Conservation (phyloP, 306 rosid genomes). For the Pterocarpus santalinus region DNA sequence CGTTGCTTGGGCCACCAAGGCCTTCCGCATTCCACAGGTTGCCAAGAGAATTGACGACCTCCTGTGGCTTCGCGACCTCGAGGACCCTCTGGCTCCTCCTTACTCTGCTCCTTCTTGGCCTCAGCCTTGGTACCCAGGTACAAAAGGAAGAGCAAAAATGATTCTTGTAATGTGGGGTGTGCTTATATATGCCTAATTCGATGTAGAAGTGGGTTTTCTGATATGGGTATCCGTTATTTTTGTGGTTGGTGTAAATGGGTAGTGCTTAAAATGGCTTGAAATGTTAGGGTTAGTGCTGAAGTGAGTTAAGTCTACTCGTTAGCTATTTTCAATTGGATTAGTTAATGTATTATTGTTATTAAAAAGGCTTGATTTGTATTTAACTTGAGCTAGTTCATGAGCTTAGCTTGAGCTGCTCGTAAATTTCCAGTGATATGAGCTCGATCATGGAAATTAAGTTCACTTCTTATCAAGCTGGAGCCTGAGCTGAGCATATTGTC, state of each 20-base stretch:
- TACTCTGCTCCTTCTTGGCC: slow-evolving; percentile 71
- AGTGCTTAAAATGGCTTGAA: not conserved
- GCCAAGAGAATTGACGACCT: slow-evolving; percentile 68
- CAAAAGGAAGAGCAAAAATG: not conserved
- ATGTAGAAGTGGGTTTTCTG: slow-evolving; percentile 18
- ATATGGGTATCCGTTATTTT: slow-evolving; percentile 21
- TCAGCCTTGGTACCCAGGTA: slow-evolving; percentile 89
- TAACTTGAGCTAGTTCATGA: not conserved
- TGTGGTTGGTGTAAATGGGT: not conserved
- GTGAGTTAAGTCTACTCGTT: not conserved
- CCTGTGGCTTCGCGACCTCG: slow-evolving; percentile 84
- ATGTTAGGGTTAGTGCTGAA: not conserved
- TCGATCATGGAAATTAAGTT: not conserved
- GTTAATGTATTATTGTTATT: not conserved
- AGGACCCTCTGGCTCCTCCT: slow-evolving; percentile 69
- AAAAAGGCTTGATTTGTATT: not conserved
- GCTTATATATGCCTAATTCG: not conserved
- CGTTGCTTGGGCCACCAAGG: slow-evolving; percentile 69
- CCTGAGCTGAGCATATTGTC: not conserved
- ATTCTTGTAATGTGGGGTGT: slow-evolving; percentile 24
- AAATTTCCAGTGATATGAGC: not conserved
- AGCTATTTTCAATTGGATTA: not conserved
- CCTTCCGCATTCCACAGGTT: slow-evolving; percentile 72
- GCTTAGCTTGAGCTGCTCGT: not conserved
- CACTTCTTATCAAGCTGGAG: not conserved